Conservation (phyloP, 2,329 filamentous ascomycete species). For the Cercospora citrullina region DNA sequence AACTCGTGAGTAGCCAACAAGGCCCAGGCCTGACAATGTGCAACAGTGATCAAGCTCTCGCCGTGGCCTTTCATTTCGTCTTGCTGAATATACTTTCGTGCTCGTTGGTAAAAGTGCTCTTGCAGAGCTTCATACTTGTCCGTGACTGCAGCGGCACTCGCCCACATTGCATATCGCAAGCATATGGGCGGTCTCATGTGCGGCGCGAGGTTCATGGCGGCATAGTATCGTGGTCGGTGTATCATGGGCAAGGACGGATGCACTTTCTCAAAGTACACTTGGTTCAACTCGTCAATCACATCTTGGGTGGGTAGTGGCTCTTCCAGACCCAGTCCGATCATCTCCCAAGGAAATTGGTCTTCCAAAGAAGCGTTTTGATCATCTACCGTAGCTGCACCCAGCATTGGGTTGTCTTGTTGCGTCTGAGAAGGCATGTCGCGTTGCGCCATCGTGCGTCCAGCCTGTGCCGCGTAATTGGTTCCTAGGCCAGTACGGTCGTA, state of each 20-base stretch:
- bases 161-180: constrained; percentile 93
- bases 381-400: constrained; percentile 16
- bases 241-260: constrained; percentile 86
- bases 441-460: constrained; percentile 12
- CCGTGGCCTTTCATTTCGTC: constrained; percentile 93
- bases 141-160: constrained; percentile 78
- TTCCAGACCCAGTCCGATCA: constrained; percentile 78
- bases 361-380: constrained; percentile 19
- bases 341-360: constrained; percentile 71
- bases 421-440: constrained; percentile 15
- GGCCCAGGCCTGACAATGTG: constrained; percentile 81
- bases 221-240: constrained; percentile 81
- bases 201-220: constrained; percentile 86
- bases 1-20: constrained; percentile 85
- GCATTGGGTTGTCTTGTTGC: constrained; percentile 3
- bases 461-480: constrained; percentile 7
- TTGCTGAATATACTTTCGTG: constrained; percentile 84
- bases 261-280: constrained; percentile 87
- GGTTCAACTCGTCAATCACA: constrained; percentile 81
- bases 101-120: constrained; percentile 84
- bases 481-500: constrained; percentile 26
- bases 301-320: constrained; percentile 78
- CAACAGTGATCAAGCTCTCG: constrained; percentile 81
- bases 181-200: constrained; percentile 82
- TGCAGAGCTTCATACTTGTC: constrained; percentile 80